These are phyloP conservation scores for Coniosporium apollinis DNA, from an alignment of 495 filamentous ascomycete genomes.

Conservation along the genomic window DNA sequence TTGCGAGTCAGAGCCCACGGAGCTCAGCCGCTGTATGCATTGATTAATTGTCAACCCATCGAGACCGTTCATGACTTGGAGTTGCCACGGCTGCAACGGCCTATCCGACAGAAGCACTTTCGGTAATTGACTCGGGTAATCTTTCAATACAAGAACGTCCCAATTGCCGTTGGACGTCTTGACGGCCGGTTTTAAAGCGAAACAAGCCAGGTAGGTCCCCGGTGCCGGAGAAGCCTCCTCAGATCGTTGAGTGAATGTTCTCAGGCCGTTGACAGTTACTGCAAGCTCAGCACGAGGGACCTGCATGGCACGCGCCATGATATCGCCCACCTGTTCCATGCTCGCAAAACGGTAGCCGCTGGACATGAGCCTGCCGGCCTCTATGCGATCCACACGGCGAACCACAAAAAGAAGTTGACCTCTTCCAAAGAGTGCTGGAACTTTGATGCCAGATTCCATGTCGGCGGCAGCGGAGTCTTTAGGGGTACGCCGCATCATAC, in stretches of 20 bases:
- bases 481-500: neutral
- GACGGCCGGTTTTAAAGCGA: slow-evolving; percentile 55
- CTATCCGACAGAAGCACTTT: slow-evolving; percentile 40
- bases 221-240: slow-evolving; percentile 34
- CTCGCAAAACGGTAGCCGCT: slow-evolving; percentile 63
- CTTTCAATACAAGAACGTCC: slow-evolving; percentile 54
- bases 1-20: slow-evolving; percentile 17
- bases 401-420: slow-evolving; percentile 72
- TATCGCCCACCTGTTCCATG: slow-evolving; percentile 46
- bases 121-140: slow-evolving; percentile 49
- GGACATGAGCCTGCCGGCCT: slow-evolving; percentile 44
- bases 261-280: slow-evolving; percentile 43
- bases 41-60: slow-evolving; percentile 38
- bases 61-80: slow-evolving; percentile 31
- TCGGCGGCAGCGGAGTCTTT: slow-evolving; percentile 5
- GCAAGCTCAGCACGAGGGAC: slow-evolving; percentile 38
- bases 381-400: slow-evolving; percentile 41
- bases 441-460: slow-evolving; percentile 1
- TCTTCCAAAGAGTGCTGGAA: slow-evolving; percentile 31
- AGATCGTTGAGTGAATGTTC: slow-evolving; percentile 32
- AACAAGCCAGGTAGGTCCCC: slow-evolving; percentile 61
- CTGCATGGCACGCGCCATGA: slow-evolving; percentile 55
- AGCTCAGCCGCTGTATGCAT: slow-evolving; percentile 32
- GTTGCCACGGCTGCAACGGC: slow-evolving; percentile 39
- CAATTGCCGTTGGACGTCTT: slow-evolving; percentile 46